Conservation (phyloP, 2,329 filamentous ascomycete species). For the Fusarium aywerte region DNA sequence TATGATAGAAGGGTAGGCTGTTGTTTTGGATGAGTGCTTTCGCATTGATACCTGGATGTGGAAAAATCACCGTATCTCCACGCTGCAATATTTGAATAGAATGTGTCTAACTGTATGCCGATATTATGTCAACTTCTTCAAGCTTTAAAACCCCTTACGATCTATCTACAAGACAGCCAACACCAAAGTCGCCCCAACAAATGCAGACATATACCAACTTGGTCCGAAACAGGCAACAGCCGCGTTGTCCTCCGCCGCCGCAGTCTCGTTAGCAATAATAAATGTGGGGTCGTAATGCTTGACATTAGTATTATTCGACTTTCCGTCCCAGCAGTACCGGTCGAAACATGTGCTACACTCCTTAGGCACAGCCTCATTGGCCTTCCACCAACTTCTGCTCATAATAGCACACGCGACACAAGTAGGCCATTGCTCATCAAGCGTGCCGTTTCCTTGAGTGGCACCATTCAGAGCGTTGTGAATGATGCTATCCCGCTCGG, state of each 20-base stretch:
- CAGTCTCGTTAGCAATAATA: slow-evolving; percentile 41
- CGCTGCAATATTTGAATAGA: background rate
- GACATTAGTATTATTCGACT: slow-evolving; percentile 50
- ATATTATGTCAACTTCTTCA: background rate
- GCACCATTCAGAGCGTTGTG: slow-evolving; percentile 85
- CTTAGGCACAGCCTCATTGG: slow-evolving; percentile 72
- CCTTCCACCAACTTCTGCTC: slow-evolving; percentile 77
- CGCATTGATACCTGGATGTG: background rate
- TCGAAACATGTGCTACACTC: slow-evolving; percentile 81
- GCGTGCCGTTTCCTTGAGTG: slow-evolving; percentile 83
- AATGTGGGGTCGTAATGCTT: slow-evolving; percentile 50
- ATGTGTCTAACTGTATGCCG: background rate
- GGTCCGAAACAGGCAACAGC: background rate
- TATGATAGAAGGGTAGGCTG: too few species aligned
- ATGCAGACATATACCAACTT: slow-evolving; percentile 10
- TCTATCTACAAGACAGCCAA: background rate
- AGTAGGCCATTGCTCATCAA: slow-evolving; percentile 78
- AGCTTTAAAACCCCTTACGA: background rate
- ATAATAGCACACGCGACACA: slow-evolving; percentile 94
- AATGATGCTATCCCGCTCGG: slow-evolving; percentile 81
- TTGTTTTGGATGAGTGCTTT: background rate
- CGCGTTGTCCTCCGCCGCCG: background rate
- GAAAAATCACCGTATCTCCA: too few species aligned
- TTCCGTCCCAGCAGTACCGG: slow-evolving; percentile 93
- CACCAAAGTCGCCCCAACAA: background rate